Base-by-base conservation (phyloP, 108 stramenopile genomes). In the Skeletonema potamos region DNA sequence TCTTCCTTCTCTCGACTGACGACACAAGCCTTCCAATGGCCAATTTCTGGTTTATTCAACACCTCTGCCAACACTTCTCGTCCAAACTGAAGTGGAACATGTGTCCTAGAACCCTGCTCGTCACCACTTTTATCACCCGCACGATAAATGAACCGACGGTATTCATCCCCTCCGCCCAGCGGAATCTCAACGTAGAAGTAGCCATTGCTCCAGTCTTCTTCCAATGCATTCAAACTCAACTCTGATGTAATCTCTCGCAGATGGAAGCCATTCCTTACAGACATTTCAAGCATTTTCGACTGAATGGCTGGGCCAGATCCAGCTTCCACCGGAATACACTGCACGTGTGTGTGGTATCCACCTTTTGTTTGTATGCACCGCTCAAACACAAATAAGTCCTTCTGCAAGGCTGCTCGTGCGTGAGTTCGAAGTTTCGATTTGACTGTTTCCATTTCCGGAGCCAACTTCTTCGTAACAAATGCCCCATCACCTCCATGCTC, bases 1-100 rank as follows among this genome's bases (percentile, higher is more conserved):
- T 77, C 73, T 79, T 96, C 93, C 69, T 89, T 76, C 64, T 92
- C 90, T 68, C 82, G 64, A 58, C 74, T 83, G 20, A 87, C 77
- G 27, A 91, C 84, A 72, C 92, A 96, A 26, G 88, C 82, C 72
- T 94, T 93, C 96, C 96, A 96, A 58, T 93, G 91, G 13, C 87
- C 86, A 18, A 89, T 55, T 4, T 89, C 78, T 5, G 87, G 87
- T 34, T 85, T 84, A 8, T 81, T 73, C 54, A 92, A 48, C 12
- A 92, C 89, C 12, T 85, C 82, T 3, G 91, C 91, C 62, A 91
- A 67, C 1, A 94, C 85, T 79, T 96, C 96, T 76, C 96, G 74
- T 4, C 92, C 96, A 79, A 96, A 93, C 62, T 96, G 96, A 62
- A 96, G 74, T 13, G 93, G 92, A 9, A 91, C 85, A 15, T 22